Evolutionary conservation across 2,329 filamentous ascomycete species (phyloP).

Genomic region (Penicillium olsonii): DNA sequence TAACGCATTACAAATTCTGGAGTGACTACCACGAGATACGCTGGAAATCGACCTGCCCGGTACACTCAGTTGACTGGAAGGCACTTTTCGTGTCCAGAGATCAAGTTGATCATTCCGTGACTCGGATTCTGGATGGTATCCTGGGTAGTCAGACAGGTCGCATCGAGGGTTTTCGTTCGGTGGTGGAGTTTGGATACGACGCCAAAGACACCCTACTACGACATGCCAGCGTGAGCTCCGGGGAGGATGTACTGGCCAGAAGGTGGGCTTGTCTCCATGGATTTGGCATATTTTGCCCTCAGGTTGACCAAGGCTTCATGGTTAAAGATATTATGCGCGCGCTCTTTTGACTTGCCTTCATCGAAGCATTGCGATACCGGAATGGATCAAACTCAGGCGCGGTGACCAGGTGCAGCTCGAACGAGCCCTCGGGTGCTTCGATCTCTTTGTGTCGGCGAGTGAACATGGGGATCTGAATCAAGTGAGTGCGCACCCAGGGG

Average conservation of each 20-base stretch:
- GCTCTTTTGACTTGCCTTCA: slow-evolving; percentile 78
- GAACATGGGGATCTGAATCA: slow-evolving; percentile 72
- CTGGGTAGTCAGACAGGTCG: slow-evolving; percentile 70
- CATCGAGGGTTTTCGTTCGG: slow-evolving; percentile 67
- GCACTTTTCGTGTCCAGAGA: slow-evolving; percentile 61
- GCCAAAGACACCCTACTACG: slow-evolving; percentile 79
- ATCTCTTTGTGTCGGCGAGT: slow-evolving; percentile 81
- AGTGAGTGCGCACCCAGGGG: slow-evolving; percentile 46
- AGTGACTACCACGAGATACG: slow-evolving; percentile 62
- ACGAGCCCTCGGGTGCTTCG: slow-evolving; percentile 76
- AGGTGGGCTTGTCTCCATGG: slow-evolving; percentile 41
- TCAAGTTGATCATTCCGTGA: slow-evolving; percentile 54
- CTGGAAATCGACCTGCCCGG: slow-evolving; percentile 55
- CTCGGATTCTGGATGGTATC: slow-evolving; percentile 64
- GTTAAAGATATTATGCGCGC: slow-evolving; percentile 69
- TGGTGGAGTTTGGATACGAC: slow-evolving; percentile 77
- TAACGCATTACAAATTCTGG: slow-evolving; percentile 72
- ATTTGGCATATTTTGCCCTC: neutral
- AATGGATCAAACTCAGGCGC: slow-evolving; percentile 66
- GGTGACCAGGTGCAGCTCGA: slow-evolving; percentile 65
- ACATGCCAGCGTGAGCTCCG: slow-evolving; percentile 62
- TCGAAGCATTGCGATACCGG: slow-evolving; percentile 72
- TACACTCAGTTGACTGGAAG: slow-evolving; percentile 72
- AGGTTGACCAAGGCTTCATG: slow-evolving; percentile 10
- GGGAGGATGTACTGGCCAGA: slow-evolving; percentile 75